Base-by-base conservation (phyloP, 2,329 filamentous ascomycete species). In the Trichoderma breve region DNA sequence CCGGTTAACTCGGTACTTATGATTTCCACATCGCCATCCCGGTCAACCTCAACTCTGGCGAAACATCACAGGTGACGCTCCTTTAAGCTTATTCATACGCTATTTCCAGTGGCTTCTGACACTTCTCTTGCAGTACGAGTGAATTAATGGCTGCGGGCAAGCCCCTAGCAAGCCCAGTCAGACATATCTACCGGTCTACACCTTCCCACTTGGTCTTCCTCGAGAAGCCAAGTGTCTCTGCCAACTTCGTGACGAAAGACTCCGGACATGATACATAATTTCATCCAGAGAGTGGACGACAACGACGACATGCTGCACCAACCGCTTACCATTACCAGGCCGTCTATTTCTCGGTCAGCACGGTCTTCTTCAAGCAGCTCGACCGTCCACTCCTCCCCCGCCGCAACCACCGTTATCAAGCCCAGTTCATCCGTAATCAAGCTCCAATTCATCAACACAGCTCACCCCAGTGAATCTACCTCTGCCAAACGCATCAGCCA, bases 381-480 rank as follows among this genome's bases (percentile, higher is more conserved):
- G 14, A 21, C 62, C 7, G 11, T n/a, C 5, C 32, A 24, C 55
- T 26, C 55, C 36, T 47, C 55, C 6, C 11, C 28, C 4, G n/a
- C 71, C 65, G 26, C 8, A 24, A 39, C 63, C 4, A 14, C 24
- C 34, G 15, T 32, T 36, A 28, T 12, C 70, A 68, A 14, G n/a
- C n/a, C 53, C 21, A 58, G 11, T 9, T 26, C 43, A 11, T 47
- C 69, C 18, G 21, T 34, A 36, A 21, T 69, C 32, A 64, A 58
- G 24, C 58, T 72, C 9, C 39, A 72, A 18, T 72, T 72, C 64
- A 72, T 72, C 24, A 70, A 72, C 24, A 62, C 66, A 21, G 58
- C 26, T 36, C 55, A 70, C 24, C 71, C 71, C 21, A 51, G 61
- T 18, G 66, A 70, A 11, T 39, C 57, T 18, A 63, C 43, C 39